Percentiles rank a stretch among this genome's conserved stretches.
These are phyloP conservation scores for Fusarium sp. DNA, from an alignment of 2,329 filamentous ascomycete species.

Conservation along the genomic window DNA sequence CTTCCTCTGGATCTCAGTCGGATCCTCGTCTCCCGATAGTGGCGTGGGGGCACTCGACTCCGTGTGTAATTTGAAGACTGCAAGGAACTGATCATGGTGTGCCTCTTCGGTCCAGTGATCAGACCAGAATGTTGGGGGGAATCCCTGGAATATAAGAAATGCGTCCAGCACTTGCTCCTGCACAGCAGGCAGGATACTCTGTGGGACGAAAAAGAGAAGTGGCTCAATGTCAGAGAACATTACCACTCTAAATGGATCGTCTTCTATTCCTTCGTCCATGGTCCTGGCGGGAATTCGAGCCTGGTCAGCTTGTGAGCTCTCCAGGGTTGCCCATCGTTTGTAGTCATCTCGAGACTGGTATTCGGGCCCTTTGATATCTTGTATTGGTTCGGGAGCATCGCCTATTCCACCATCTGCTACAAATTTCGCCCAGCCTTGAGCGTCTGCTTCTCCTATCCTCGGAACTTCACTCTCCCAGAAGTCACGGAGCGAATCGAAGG, in stretches of 20 bases:
- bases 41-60: neutral
- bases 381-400: slow-evolving; percentile 52
- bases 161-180: slow-evolving; percentile 67
- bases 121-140: slow-evolving; percentile 59
- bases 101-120: slow-evolving; percentile 44
- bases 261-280: slow-evolving; percentile 75
- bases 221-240: slow-evolving; percentile 79
- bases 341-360: slow-evolving; percentile 54
- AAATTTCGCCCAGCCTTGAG: slow-evolving; percentile 74
- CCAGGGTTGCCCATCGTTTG: slow-evolving; percentile 61
- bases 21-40: slow-evolving; percentile 7
- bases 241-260: slow-evolving; percentile 84
- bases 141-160: slow-evolving; percentile 72
- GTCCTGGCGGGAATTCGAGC: slow-evolving; percentile 74
- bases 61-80: neutral
- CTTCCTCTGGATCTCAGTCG: slow-evolving; percentile 36
- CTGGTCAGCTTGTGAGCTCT: slow-evolving; percentile 57
- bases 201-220: slow-evolving; percentile 64
- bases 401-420: slow-evolving; percentile 46
- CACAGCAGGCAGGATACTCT: slow-evolving; percentile 44
- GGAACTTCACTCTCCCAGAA: slow-evolving; percentile 90
- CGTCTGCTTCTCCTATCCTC: slow-evolving; percentile 76
- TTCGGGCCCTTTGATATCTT: slow-evolving; percentile 5
- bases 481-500: slow-evolving; percentile 62
- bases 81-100: slow-evolving; percentile 44